phyloP scores from a whole-genome alignment of 805 yeast genomes.

The Yamadazyma scolyti region DNA sequence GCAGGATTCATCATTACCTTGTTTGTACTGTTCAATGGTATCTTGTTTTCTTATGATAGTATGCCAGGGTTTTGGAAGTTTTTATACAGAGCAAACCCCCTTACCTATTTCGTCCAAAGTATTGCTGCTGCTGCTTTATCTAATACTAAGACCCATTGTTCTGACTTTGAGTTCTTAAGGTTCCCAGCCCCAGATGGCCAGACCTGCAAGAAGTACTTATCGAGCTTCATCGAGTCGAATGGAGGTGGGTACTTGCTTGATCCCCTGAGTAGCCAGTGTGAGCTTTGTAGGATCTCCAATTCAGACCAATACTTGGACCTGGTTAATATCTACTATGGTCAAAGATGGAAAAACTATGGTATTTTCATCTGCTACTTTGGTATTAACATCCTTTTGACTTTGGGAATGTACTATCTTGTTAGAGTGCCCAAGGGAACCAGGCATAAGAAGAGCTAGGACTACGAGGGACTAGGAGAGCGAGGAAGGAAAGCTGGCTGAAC shows the following conservation, averaged over 20 bases:
- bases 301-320: conserved; percentile 59
- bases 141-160: conserved; percentile 35
- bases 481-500: too few species aligned
- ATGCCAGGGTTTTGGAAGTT: conserved; percentile 53
- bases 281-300: conserved; percentile 52
- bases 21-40: conserved; percentile 37
- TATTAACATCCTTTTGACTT: conserved; percentile 28
- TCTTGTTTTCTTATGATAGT: conserved; percentile 22
- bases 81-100: conserved; percentile 69
- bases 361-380: conserved; percentile 39
- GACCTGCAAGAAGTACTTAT: conserved; percentile 29
- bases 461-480: too few species aligned
- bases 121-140: conserved; percentile 32
- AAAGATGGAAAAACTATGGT: conserved; percentile 68
- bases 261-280: conserved; percentile 50
- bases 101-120: conserved; percentile 64
- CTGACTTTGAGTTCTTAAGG: conserved; percentile 17
- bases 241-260: conserved; percentile 46
- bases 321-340: conserved; percentile 39
- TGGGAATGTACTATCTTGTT: conserved; percentile 53
- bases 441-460: conserved; percentile 35
- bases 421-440: conserved; percentile 69
- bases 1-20: conserved; percentile 25
- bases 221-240: conserved; percentile 18
- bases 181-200: conserved; percentile 19